Conservation (phyloP, 2,329 filamentous ascomycete species). For the Blumeria hordei region DNA sequence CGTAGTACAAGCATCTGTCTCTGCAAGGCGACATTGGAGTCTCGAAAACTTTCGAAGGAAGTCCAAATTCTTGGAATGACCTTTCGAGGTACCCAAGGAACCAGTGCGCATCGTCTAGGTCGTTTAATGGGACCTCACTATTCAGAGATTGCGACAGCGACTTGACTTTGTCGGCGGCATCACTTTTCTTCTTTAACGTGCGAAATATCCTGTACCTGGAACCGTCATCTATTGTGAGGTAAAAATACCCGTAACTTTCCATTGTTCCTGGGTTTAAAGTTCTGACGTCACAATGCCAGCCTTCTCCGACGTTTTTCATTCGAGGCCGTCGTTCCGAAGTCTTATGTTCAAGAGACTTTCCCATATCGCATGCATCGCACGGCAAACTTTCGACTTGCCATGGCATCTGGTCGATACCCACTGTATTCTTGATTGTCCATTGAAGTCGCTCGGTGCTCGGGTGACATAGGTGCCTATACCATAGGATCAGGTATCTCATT, state of each 20-base stretch:
- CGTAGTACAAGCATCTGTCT: background rate
- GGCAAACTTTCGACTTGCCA: background rate
- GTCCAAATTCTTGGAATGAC: background rate
- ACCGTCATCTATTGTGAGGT: background rate
- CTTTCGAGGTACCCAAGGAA: background rate
- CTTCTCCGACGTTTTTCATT: background rate
- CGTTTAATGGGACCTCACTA: background rate
- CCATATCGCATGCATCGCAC: background rate
- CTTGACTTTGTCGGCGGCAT: background rate
- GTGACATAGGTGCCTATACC: background rate
- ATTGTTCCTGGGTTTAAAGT: background rate
- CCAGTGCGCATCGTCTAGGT: background rate
- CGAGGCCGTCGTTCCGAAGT: background rate
- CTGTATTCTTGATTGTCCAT: background rate
- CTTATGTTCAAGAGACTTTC: background rate
- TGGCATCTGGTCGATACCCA: background rate
- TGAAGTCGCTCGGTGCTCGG: background rate
- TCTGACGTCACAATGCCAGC: background rate
- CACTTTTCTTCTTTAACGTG: background rate
- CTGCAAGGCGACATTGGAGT: background rate
- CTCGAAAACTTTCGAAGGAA: background rate
- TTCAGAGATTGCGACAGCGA: background rate
- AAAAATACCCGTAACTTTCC: background rate
- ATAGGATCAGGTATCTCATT: background rate
- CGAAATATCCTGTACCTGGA: background rate